Percentiles rank a stretch among this genome's conserved stretches.
phyloP scores from a whole-genome alignment of 352 stramenopile species.

The Globisporangium emineosum region DNA sequence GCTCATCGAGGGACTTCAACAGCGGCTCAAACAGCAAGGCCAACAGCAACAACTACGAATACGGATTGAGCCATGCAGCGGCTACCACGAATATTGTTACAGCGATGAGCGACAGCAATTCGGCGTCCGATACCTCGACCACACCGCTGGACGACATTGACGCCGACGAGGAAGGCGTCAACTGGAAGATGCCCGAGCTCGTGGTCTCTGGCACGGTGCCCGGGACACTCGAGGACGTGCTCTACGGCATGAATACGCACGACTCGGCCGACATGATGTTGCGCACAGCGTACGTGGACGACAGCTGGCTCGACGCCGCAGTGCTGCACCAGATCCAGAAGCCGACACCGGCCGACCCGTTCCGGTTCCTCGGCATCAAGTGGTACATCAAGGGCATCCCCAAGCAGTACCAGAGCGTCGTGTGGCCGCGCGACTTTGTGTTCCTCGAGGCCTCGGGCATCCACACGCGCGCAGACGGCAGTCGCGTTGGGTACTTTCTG shows the following conservation, averaged over 20 bases:
- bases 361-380: slow-evolving; percentile 22
- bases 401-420: background rate
- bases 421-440: slow-evolving; percentile 19
- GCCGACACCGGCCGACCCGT: slow-evolving; percentile 14
- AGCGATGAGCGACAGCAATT: background rate
- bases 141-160: background rate
- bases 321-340: slow-evolving; percentile 16
- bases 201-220: slow-evolving; percentile 15
- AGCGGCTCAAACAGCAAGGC: background rate
- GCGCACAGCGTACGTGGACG: slow-evolving; percentile 19
- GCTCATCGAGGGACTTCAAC: background rate
- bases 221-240: slow-evolving; percentile 17
- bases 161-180: background rate
- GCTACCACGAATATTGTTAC: background rate
- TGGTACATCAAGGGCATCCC: slow-evolving; percentile 20
- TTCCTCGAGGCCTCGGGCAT: slow-evolving; percentile 19
- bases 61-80: background rate
- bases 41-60: slow-evolving; percentile 10
- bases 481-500: slow-evolving; percentile 19
- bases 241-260: slow-evolving; percentile 17
- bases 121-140: slow-evolving; percentile 5
- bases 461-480: slow-evolving; percentile 4
- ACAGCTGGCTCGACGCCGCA: slow-evolving; percentile 16
- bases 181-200: slow-evolving; percentile 20
- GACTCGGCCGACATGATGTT: slow-evolving; percentile 21